Percentiles rank a stretch among this genome's conserved stretches.
Evolutionary conservation across 2,329 filamentous ascomycete species (phyloP).

Genomic region (Ilyonectria destructans): DNA sequence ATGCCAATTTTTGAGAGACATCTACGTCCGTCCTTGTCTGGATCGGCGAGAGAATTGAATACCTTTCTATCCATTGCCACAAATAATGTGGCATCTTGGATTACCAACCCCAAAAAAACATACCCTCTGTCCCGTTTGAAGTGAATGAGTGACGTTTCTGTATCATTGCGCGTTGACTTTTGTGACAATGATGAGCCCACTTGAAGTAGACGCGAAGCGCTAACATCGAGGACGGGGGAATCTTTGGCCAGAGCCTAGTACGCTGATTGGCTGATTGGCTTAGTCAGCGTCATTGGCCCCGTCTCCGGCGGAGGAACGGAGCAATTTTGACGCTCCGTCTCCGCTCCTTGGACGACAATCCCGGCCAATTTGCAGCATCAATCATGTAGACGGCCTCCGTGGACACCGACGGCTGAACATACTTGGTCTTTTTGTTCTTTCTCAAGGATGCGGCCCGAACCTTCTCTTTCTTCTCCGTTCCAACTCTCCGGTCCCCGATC

Average conservation of each 20-base stretch:
- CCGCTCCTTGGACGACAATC: conserved; percentile 41
- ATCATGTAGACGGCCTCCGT: conserved; percentile 39
- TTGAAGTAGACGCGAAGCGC: background rate
- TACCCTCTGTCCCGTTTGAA: conserved; percentile 13
- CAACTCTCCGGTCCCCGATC: conserved; percentile 28
- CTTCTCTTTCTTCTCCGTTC: conserved; percentile 38
- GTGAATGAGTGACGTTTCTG: conserved; percentile 12
- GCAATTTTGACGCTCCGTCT: conserved; percentile 48
- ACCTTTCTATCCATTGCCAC: conserved; percentile 31
- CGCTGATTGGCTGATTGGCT: conserved; percentile 7
- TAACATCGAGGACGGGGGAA: background rate
- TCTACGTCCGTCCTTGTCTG: conserved; percentile 36
- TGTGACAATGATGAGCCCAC: background rate
- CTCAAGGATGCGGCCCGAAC: conserved; percentile 32
- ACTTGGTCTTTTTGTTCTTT: conserved; percentile 18
- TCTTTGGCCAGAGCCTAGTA: background rate
- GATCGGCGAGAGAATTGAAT: conserved; percentile 44
- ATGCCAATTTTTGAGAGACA: conserved; percentile 40
- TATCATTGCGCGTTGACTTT: background rate
- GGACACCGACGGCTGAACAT: conserved; percentile 33
- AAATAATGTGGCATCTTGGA: conserved; percentile 23
- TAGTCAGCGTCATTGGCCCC: conserved; percentile 10
- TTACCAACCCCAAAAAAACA: conserved; percentile 13
- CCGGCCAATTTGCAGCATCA: conserved; percentile 35
- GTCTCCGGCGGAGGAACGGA: conserved; percentile 49